Evolutionary conservation across 495 filamentous ascomycete species (phyloP).

Genomic region (Penicillium nucicola): DNA sequence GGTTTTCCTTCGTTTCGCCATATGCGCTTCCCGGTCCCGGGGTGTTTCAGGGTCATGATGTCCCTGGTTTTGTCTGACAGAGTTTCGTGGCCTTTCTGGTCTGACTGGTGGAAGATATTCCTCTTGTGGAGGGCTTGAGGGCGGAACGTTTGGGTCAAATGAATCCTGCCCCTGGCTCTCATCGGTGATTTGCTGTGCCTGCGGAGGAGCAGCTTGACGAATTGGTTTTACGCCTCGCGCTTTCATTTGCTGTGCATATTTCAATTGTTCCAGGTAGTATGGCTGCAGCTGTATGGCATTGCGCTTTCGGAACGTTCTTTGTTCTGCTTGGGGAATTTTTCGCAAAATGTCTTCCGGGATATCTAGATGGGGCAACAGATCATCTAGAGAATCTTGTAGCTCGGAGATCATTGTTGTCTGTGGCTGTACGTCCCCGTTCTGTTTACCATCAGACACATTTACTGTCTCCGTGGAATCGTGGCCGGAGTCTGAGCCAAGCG

Average conservation of each 20-base stretch:
- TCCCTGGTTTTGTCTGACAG: neutral
- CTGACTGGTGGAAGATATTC: conserved; percentile 17
- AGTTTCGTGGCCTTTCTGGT: conserved; percentile 6
- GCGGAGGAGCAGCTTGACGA: neutral
- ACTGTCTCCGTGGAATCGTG: conserved; percentile 4
- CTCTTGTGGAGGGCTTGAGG: conserved; percentile 34
- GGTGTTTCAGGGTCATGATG: neutral
- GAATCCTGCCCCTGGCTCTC: conserved; percentile 49
- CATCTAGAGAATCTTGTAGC: conserved; percentile 11
- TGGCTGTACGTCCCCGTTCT: neutral
- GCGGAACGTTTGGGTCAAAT: conserved; percentile 21
- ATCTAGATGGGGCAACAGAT: conserved; percentile 22
- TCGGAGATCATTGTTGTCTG: neutral
- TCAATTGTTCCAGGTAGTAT: conserved; percentile 62
- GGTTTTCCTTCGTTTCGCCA: conserved; percentile 33
- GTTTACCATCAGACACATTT: neutral
- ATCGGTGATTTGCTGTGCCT: conserved; percentile 40
- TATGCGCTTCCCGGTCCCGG: neutral
- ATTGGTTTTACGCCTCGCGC: conserved; percentile 53
- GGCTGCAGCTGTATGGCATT: conserved; percentile 76
- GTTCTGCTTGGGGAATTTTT: conserved; percentile 29
- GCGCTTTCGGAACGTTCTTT: conserved; percentile 57
- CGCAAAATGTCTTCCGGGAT: conserved; percentile 29
- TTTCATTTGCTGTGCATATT: conserved; percentile 56
- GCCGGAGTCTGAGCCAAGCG: conserved; percentile 13